Evolutionary conservation across 2,329 filamentous ascomycete species (phyloP).

Genomic region (Fusarium irregulare): DNA sequence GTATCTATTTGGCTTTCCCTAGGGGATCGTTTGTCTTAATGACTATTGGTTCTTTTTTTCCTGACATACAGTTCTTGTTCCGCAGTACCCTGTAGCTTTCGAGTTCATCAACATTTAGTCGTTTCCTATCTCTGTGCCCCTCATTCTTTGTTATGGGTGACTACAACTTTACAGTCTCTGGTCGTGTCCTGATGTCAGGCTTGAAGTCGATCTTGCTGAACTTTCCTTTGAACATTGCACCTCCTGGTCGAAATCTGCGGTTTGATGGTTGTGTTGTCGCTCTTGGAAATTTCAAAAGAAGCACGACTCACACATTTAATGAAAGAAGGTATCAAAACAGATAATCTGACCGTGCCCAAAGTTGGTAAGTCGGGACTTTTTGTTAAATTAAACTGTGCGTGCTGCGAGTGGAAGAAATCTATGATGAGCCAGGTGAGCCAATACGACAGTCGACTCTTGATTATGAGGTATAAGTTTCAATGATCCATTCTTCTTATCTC

Average conservation of each 20-base stretch:
- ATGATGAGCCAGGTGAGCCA: neutral
- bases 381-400: neutral
- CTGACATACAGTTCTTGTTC: neutral
- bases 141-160: no score
- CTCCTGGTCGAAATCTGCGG: neutral
- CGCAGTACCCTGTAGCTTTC: no score
- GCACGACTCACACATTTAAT: no score
- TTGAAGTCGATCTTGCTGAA: neutral
- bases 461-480: neutral
- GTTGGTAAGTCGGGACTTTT: neutral
- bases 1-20: rapidly evolving
- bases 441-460: neutral
- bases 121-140: neutral
- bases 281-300: neutral
- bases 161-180: neutral
- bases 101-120: neutral
- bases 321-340: no score
- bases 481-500: neutral
- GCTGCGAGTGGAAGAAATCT: neutral
- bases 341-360: neutral
- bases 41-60: neutral
- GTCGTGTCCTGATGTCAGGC: rapidly evolving
- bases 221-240: neutral
- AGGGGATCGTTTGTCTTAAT: rapidly evolving
- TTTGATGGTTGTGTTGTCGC: neutral